These are phyloP conservation scores for Trapa bicornis DNA, from an alignment of 345 rosid species.

Conservation along the genomic window DNA sequence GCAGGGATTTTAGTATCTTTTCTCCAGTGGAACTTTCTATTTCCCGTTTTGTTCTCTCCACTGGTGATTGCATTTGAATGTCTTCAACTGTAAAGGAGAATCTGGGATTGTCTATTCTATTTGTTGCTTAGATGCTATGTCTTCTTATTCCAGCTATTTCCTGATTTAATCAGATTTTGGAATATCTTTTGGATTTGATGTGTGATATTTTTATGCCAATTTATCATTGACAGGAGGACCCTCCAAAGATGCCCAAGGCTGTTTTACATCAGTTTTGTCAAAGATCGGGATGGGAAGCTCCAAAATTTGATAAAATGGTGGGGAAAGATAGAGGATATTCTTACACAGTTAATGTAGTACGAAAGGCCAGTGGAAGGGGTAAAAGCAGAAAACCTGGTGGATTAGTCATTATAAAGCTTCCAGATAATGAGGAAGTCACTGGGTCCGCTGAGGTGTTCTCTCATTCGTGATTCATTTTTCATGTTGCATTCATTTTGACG, in stretches of 20 bases:
- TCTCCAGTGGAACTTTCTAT: not conserved
- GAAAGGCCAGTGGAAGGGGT: conserved; percentile 85
- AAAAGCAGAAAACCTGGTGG: conserved; percentile 91
- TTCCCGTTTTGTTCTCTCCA: not conserved
- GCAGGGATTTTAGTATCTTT: not conserved
- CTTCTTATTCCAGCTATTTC: not conserved
- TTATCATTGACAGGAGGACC: conserved; percentile 51
- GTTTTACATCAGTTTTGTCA: conserved; percentile 87
- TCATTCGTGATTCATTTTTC: conserved; percentile 6
- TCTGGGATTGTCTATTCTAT: not conserved
- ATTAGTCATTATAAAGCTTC: conserved; percentile 65
- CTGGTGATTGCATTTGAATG: not conserved
- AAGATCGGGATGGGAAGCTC: conserved; percentile 88
- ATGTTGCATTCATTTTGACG: not conserved
- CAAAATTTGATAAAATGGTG: conserved; percentile 59
- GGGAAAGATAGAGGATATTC: conserved; percentile 33
- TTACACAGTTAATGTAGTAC: conserved; percentile 65
- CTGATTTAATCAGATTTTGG: not conserved
- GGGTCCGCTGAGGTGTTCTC: conserved; percentile 60
- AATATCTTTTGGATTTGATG: not conserved
- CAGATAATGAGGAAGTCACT: conserved; percentile 37
- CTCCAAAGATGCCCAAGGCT: conserved; percentile 64
- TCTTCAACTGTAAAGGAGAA: not conserved
- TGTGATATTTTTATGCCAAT: not conserved
- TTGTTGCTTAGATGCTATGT: not conserved